Base-by-base conservation (phyloP, 805 yeast genomes). In the Starmerella riodocensis region DNA sequence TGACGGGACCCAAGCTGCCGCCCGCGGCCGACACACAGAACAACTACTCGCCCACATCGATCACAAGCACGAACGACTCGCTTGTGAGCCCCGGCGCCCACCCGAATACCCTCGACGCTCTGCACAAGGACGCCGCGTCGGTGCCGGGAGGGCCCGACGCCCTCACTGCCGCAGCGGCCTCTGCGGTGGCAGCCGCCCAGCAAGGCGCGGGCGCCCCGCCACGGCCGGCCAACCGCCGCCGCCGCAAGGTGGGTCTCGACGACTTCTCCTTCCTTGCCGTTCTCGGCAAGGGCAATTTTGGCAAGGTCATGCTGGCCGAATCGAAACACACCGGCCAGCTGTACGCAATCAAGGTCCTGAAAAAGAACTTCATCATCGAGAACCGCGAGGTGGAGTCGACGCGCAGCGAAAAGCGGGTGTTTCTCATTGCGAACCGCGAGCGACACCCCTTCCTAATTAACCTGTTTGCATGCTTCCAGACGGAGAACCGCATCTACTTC, bases 291-390 rank as follows among this genome's bases (percentile, higher is more conserved):
- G 99, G 99, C 63, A 91, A 91, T 59, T 91, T 91, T 59, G 99
- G 99, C 62, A 91, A 91, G 57, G 98, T 91, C 41, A 83, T 91
- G 86, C 70, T 91, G 50, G 97, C 96, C 1, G 94, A 88, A 62
- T 81, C 94, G 13, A 77, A 88, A 56, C 79, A 77, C 45, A 76
- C 88, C 0, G 71, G 73, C 38, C 72, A 74, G 40, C 62, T 91
- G 40, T 91, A 95, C 64, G 99, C 99, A 21, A 86, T 91, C 41
- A 91, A 91, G 63, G 97, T 91, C 20, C 70, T 91, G 61, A 91
- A 91, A 70, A 91, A 91, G 61, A 96, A 88, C 53, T 85, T 84
- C 59, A 85, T 91, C 47, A 78, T 91, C 41, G 94, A 88, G 53
- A 84, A 86, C 55, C 95, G 88, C 55, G 98, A 91, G 60, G 91